A percentile compares a stretch with the other conserved stretches of the same genome.
Conservation (phyloP, 148 eudicot species). For the Vaccinium vitisidaea region DNA sequence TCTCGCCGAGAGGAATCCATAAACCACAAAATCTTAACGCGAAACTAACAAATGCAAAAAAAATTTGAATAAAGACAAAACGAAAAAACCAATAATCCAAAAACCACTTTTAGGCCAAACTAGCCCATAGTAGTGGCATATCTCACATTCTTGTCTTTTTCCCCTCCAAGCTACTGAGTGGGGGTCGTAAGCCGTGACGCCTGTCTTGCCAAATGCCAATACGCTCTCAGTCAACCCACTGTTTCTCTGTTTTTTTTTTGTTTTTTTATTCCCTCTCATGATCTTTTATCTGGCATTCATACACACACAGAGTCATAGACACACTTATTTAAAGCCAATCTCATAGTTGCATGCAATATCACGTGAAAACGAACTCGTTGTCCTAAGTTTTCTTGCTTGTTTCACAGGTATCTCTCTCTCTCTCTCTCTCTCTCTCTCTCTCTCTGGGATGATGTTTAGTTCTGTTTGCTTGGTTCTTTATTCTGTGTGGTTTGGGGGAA, state of each 20-base stretch:
- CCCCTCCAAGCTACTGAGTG: not conserved
- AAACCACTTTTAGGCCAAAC: no score
- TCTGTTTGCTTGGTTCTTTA: not conserved
- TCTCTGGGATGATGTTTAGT: no score
- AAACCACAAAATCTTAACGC: no score
- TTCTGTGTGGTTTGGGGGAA: not conserved
- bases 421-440: not conserved
- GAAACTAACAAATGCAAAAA: no score
- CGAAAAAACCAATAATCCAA: no score
- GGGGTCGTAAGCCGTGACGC: conserved; percentile 4
- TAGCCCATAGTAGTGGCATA: no score
- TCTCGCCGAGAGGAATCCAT: no score
- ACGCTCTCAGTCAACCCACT: not conserved
- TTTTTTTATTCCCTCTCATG: not conserved
- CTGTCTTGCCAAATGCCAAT: not conserved
- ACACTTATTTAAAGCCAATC: not conserved
- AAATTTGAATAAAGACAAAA: no score
- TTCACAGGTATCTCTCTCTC: not conserved
- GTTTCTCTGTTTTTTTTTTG: not conserved
- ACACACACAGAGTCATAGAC: no score
- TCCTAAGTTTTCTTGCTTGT: not conserved
- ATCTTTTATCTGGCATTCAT: not conserved
- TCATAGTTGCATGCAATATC: not conserved
- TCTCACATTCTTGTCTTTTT: not conserved
- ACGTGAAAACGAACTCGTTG: not conserved